These are phyloP conservation scores for Friedmanniomyces endolithicus DNA, from an alignment of 495 filamentous ascomycete species.

Conservation along the genomic window DNA sequence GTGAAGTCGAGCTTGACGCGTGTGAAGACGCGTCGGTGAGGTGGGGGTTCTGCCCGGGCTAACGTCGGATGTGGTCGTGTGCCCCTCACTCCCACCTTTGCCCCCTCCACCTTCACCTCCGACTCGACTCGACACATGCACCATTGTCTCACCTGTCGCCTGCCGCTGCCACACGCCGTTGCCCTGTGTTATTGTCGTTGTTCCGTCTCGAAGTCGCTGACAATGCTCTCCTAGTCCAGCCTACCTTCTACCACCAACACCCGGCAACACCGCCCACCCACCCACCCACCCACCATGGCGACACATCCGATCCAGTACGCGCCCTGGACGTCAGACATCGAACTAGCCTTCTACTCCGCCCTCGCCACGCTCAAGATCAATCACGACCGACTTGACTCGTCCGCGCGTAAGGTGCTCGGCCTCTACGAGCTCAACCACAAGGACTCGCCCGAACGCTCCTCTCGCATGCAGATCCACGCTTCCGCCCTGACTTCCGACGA, in stretches of 20 bases:
- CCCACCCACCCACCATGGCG: constrained; percentile 4
- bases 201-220: background rate
- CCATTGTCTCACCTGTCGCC: background rate
- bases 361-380: constrained; percentile 86
- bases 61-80: background rate
- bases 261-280: background rate
- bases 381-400: constrained; percentile 90
- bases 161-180: background rate
- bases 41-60: background rate
- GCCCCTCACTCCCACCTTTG: background rate
- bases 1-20: no score
- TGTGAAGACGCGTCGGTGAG: background rate
- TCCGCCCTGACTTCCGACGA: constrained; percentile 70
- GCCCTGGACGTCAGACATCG: constrained; percentile 84
- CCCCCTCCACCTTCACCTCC: background rate
- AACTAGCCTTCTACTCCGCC: constrained; percentile 84
- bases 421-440: constrained; percentile 70
- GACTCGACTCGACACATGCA: background rate
- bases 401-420: constrained; percentile 73
- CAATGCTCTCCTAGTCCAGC: background rate
- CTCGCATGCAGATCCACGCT: constrained; percentile 76
- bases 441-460: constrained; percentile 56
- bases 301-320: constrained; percentile 47
- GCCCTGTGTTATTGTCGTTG: background rate
- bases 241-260: background rate